Evolutionary conservation across 768 basidiomycete species (phyloP).

Genomic region (Leucogyrophana mollusca): DNA sequence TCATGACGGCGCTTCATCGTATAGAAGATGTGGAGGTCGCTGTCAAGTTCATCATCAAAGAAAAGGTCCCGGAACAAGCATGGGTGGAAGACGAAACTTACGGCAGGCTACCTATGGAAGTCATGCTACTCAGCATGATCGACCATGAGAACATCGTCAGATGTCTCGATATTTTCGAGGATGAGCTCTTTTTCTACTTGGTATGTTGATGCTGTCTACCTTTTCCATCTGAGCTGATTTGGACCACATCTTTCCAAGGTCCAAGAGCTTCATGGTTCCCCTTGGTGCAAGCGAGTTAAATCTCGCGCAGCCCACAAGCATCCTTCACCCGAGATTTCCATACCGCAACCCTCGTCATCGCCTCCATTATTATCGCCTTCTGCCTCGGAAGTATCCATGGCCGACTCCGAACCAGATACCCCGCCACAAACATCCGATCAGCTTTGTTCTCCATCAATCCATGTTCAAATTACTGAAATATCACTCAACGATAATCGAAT

Average conservation of each 20-base stretch:
- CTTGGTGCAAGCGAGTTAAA: conserved; percentile 64
- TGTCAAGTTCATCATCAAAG: conserved; percentile 93
- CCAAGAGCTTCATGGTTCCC: conserved; percentile 90
- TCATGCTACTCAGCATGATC: conserved; percentile 70
- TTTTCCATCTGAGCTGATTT: conserved; percentile 3
- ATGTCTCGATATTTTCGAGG: conserved; percentile 84
- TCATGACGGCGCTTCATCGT: conserved; percentile 79
- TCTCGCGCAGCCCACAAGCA: conserved; percentile 22
- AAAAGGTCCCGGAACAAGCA: conserved; percentile 51
- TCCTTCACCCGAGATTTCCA: conserved; percentile 24
- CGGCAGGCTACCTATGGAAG: conserved; percentile 77
- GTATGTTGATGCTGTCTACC: conserved; percentile 42
- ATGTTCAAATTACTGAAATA: conserved; percentile 14
- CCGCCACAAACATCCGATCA: conserved; percentile 35
- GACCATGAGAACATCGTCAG: conserved; percentile 81
- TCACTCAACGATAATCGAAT: conserved; percentile 7
- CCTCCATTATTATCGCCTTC: conserved; percentile 61
- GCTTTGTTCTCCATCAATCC: conserved; percentile 16
- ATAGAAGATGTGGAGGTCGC: conserved; percentile 69
- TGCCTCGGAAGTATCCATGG: conserved; percentile 44
- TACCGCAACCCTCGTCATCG: conserved; percentile 28
- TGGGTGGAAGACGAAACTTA: conserved; percentile 57
- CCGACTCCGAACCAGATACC: conserved; percentile 42
- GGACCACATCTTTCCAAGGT: conserved; percentile 46
- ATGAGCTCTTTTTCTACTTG: conserved; percentile 81